Evolutionary conservation across 1,139 yeast species (phyloP), one percentile per base, ranked within the genome.

Genomic region (Pichia sp.): DNA sequence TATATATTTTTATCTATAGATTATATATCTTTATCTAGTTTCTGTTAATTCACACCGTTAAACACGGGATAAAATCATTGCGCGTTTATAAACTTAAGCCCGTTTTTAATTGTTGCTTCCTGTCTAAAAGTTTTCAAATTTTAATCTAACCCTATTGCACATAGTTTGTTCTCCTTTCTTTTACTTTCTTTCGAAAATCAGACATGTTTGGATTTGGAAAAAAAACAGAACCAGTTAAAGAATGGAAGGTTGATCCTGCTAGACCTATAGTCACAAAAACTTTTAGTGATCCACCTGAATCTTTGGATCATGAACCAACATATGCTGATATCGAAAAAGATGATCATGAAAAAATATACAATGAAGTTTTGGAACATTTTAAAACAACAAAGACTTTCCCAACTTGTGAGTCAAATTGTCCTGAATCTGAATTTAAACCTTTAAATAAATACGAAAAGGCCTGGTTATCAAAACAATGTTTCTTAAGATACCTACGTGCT

Each of bases 391-490:
- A 58, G 23, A 39, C 66, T 43, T 67, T 69, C 12, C 76, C 79
- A 0, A 55, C 62, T 4, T 60, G 63, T 22, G 82, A 78, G 58
- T 70, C 68, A 18, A 62, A 66, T 41, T 51, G 57, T 30, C 50
- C 54, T 15, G 41, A 47, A 24, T 49, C 51, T 3, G 51, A 55
- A 0, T 53, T 49, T 44, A 57, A 61, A 22, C 74, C 79, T 4
- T 62, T 85, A 39, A 65, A 73, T 3, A 78, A 72, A 16, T 73
- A 68, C 46, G 98, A 92, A 63, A 79, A 78, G 60, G 82, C 92
- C 1, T 92, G 97, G 97, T 70, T 92, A 41, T 84, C 96, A 5
- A 77, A 80, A 57, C 97, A 92, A 63, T 92, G 97, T 63, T 70
- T 92, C 46, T 68, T 88, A 58, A 73, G 98, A 59, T 92, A 90